Evolutionary conservation across 305 asterid species (phyloP).

Genomic region (Solanum hybrid): DNA sequence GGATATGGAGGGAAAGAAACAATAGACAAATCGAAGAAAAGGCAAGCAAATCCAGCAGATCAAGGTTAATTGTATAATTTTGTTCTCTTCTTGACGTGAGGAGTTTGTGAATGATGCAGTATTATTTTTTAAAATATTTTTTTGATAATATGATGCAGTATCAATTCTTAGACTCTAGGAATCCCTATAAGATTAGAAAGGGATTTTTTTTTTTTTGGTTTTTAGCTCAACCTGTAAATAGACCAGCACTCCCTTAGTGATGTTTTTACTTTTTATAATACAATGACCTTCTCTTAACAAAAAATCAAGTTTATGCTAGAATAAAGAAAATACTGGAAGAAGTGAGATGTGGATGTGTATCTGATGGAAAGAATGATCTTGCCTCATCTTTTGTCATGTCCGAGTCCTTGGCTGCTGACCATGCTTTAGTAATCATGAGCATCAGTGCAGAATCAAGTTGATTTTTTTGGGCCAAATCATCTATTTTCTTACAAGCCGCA

Average conservation of each 20-base stretch:
- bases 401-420: conserved; percentile 94
- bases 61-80: neutral
- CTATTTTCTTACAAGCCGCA: conserved; percentile 89
- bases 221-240: neutral
- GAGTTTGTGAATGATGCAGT: neutral
- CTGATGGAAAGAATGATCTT: conserved; percentile 3
- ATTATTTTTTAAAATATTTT: neutral
- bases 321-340: neutral
- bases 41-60: neutral
- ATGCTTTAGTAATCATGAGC: conserved; percentile 87
- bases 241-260: neutral
- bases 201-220: neutral
- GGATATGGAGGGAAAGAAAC: neutral
- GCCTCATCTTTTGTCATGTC: conserved; percentile 85
- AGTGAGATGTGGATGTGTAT: neutral
- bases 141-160: neutral
- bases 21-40: neutral
- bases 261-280: neutral
- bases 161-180: neutral
- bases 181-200: neutral
- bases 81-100: neutral
- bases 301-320: neutral
- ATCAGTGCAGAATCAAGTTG: conserved; percentile 84
- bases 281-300: neutral
- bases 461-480: conserved; percentile 72